Conservation (phyloP, 805 yeast genomes). For the Spathaspora hagerdaliae region DNA sequence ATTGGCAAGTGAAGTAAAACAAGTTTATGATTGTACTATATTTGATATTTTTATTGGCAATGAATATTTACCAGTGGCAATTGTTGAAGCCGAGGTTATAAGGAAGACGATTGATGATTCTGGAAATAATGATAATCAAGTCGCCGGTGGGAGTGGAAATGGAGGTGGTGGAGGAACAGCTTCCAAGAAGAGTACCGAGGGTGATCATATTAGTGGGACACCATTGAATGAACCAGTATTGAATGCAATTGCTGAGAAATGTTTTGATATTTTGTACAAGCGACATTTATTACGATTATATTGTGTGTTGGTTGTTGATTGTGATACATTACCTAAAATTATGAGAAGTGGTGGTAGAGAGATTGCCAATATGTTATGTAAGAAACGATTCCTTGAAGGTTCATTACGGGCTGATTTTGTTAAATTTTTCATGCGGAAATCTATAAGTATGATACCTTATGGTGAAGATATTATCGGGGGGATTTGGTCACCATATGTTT, state of each 20-base stretch:
- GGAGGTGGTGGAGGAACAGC: constrained; percentile 7
- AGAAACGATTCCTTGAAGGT: constrained; percentile 73
- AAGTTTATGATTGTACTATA: constrained; percentile 85
- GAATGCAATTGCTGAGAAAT: constrained; percentile 40
- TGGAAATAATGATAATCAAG: constrained; percentile 9
- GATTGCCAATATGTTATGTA: constrained; percentile 86
- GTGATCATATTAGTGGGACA: constrained; percentile 26
- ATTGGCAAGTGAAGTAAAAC: constrained; percentile 73
- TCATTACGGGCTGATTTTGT: constrained; percentile 74
- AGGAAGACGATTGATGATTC: constrained; percentile 32
- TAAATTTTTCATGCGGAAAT: constrained; percentile 65
- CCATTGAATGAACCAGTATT: constrained; percentile 42
- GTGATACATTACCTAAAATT: constrained; percentile 80
- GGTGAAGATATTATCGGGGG: constrained; percentile 80
- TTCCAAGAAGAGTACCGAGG: constrained; percentile 17
- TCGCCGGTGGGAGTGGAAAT: constrained; percentile 4
- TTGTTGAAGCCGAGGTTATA: constrained; percentile 65
- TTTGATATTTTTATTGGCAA: constrained; percentile 78
- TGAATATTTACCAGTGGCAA: constrained; percentile 79
- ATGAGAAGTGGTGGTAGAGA: constrained; percentile 83
- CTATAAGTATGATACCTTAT: constrained; percentile 62
- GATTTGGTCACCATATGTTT: constrained; percentile 76
- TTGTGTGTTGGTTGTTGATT: constrained; percentile 77
- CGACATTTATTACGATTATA: constrained; percentile 72
- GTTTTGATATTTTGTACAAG: constrained; percentile 39